Evolutionary conservation across 2,329 filamentous ascomycete species (phyloP).

Genomic region (Bipolaris gigantea): DNA sequence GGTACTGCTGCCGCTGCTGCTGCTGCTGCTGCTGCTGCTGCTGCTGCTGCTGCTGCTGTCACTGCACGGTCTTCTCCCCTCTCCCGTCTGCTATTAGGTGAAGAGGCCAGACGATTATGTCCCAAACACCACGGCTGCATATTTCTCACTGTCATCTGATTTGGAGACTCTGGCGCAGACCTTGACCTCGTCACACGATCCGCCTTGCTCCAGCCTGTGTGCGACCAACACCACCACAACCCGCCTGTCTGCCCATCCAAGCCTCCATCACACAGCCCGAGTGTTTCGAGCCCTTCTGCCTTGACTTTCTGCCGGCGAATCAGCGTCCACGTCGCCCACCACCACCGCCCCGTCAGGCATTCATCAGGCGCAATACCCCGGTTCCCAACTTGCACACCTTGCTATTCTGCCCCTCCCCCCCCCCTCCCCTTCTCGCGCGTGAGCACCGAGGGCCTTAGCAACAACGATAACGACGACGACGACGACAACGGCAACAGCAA

Average conservation of each 20-base stretch:
- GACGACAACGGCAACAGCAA: no score
- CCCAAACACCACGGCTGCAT: conserved; percentile 28
- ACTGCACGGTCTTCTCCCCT: conserved; percentile 1
- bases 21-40: not conserved
- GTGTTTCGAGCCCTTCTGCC: conserved; percentile 22
- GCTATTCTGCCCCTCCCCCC: not conserved
- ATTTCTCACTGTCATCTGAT: conserved; percentile 38
- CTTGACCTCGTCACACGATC: conserved; percentile 15
- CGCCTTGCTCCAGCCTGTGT: not conserved
- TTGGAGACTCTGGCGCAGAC: conserved; percentile 40
- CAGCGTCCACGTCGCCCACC: conserved; percentile 24
- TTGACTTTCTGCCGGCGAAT: conserved; percentile 23
- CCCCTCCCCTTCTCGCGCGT: not conserved
- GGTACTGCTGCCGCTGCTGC: conserved; percentile 2
- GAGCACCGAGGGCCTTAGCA: not conserved
- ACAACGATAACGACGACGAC: not conserved
- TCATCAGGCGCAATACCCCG: not conserved
- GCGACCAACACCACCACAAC: not conserved
- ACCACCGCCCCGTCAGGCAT: conserved; percentile 1
- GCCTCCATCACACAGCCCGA: conserved; percentile 22
- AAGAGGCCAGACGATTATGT: conserved; percentile 40
- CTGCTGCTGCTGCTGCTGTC: conserved; percentile 3
- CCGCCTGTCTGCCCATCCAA: conserved; percentile 9
- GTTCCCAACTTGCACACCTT: not conserved
- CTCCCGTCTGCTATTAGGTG: conserved; percentile 12